Conservation (phyloP, 805 yeast species). For the Monosporozyma solicola region DNA sequence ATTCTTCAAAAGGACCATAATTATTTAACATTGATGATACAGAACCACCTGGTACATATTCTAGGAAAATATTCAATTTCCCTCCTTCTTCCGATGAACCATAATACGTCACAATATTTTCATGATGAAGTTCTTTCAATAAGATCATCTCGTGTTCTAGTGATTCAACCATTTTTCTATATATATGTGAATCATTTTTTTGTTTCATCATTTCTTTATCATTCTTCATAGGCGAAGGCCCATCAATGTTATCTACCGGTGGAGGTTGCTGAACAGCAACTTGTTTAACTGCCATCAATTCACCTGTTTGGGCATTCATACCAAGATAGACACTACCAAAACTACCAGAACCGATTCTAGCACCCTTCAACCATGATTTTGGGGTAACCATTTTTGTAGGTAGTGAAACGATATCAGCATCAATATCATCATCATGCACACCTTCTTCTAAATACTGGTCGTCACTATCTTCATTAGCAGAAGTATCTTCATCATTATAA, state of each 20-base stretch:
- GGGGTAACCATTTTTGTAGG: constrained; percentile 44
- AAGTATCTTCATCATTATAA: background rate
- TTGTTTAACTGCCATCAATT: constrained; percentile 94
- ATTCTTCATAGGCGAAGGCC: background rate
- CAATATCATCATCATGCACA: constrained; percentile 13
- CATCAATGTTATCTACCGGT: constrained; percentile 8
- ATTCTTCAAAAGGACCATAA: constrained; percentile 76
- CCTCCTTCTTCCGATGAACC: constrained; percentile 76
- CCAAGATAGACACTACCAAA: constrained; percentile 93
- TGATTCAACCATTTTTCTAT: constrained; percentile 62
- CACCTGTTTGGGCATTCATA: constrained; percentile 86
- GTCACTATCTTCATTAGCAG: background rate
- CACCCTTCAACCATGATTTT: constrained; percentile 84
- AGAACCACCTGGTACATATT: constrained; percentile 67
- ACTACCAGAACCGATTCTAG: constrained; percentile 88
- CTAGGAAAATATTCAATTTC: constrained; percentile 68
- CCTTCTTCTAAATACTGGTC: background rate
- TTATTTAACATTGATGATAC: constrained; percentile 60
- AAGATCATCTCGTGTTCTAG: constrained; percentile 73
- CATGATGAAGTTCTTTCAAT: constrained; percentile 74
- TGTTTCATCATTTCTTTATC: constrained; percentile 11
- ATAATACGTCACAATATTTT: constrained; percentile 82
- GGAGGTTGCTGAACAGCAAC: constrained; percentile 45
- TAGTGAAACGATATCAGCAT: constrained; percentile 31
- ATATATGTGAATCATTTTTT: constrained; percentile 25